These are phyloP conservation scores for Ailanthus altissimus DNA, from an alignment of 345 rosid species.

Conservation along the genomic window DNA sequence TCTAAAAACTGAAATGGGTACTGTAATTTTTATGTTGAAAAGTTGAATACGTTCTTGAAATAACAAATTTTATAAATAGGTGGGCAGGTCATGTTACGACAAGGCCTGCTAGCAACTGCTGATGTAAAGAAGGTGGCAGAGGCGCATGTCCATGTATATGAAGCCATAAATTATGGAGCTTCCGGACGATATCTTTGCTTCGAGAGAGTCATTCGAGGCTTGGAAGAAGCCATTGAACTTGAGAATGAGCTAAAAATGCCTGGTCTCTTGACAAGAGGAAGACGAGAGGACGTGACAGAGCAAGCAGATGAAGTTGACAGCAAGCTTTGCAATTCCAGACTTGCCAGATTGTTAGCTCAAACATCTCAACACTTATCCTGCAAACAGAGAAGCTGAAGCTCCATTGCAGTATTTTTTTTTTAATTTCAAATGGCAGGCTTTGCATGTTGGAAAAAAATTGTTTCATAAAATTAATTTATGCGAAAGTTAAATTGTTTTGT, in stretches of 20 bases:
- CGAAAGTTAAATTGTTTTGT: no score
- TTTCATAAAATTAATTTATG: no score
- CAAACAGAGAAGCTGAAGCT: background rate
- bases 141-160: slow-evolving; percentile 38
- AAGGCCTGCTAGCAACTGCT: slow-evolving; percentile 31
- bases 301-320: slow-evolving; percentile 18
- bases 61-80: slow-evolving; percentile 18
- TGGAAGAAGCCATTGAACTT: slow-evolving; percentile 32
- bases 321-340: slow-evolving; percentile 33
- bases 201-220: slow-evolving; percentile 24
- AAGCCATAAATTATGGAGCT: slow-evolving; percentile 42
- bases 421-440: no score
- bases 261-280: slow-evolving; percentile 20
- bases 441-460: no score
- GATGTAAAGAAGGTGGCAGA: slow-evolving; percentile 38
- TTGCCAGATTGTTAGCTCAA: slow-evolving; percentile 25
- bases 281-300: background rate
- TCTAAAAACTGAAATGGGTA: background rate
- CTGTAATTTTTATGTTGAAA: background rate
- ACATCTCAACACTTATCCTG: slow-evolving; percentile 26
- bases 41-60: background rate
- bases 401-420: no score
- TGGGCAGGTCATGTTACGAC: slow-evolving; percentile 31
- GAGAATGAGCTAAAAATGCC: slow-evolving; percentile 27
- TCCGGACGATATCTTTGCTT: slow-evolving; percentile 40